Percentiles rank a stretch among this genome's conserved stretches.
phyloP scores from a whole-genome alignment of 75 land plant genomes.

The Selaginella tamariscina region DNA sequence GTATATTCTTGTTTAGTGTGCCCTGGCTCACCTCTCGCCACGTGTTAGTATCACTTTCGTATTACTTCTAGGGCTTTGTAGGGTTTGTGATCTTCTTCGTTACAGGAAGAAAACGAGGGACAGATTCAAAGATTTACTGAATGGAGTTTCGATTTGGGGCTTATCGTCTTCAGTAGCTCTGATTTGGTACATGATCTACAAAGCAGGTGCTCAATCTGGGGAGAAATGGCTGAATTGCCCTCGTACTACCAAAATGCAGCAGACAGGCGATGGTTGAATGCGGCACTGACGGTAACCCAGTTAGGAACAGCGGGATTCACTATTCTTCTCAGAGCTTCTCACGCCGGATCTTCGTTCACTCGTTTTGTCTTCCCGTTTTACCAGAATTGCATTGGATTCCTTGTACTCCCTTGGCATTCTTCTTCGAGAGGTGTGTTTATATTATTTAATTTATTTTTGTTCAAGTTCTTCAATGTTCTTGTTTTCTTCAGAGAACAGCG shows the following conservation, averaged over 20 bases:
- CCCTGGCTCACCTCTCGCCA: neutral
- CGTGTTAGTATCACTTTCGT: neutral
- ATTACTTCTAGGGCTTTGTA: no score
- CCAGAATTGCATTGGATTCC: slow-evolving; percentile 62
- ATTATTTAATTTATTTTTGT: neutral
- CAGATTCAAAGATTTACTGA: no score
- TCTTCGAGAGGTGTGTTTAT: slow-evolving; percentile 48
- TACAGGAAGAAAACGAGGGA: no score
- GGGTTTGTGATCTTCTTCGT: no score
- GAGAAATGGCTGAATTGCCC: neutral
- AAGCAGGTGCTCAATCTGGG: no score
- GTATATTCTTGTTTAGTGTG: no score
- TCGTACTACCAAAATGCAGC: neutral
- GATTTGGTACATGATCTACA: no score
- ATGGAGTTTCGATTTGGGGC: no score
- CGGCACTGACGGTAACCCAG: neutral
- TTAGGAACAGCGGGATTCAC: neutral
- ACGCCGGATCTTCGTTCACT: slow-evolving; percentile 26
- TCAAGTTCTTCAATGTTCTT: neutral
- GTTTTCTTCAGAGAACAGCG: neutral
- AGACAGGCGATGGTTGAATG: neutral
- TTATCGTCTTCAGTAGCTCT: no score
- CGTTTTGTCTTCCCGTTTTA: slow-evolving; percentile 71
- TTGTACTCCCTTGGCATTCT: slow-evolving; percentile 61
- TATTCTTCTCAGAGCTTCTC: neutral